Evolutionary conservation across 1,284 basidiomycete species (phyloP), one percentile per base, ranked within the genome.

Genomic region (Inonotus hispidus): DNA sequence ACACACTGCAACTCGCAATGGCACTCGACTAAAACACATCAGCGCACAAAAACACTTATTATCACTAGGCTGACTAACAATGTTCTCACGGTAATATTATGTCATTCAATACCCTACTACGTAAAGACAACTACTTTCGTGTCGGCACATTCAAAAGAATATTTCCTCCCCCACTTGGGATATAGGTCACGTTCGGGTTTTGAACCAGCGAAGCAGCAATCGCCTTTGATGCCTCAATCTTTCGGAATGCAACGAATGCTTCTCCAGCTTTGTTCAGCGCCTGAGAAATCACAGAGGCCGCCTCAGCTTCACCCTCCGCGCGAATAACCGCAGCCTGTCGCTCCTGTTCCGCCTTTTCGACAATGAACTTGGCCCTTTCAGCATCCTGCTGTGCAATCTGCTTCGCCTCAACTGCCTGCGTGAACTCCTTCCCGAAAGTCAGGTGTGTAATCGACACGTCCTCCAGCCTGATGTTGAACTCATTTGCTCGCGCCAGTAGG

Each of bases 341-440:
- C 75, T 99, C 97, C 89, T 99, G 97, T 74, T 99, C 96, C 38
- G 97, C 94, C 92, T 93, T 95, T 75, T 99, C 97, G 66, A 99
- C 96, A 66, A 99, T 92, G 75, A 99, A 99, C 76, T 97, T 98
- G 65, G 96, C 96, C 52, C 97, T 86, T 77, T 99, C 97, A 63
- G 95, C 95, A 77, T 97, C 95, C 82, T 96, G 94, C 72, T 95
- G 94, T 25, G 93, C 94, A 71, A 96, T 95, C 74, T 96, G 93
- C 76, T 99, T 99, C 63, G 96, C 95, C 78, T 99, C 97, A 16
- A 99, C 97, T 38, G 97, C 97, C 86, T 90, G 87, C 7, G 90
- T 43, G 60, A 16, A 69, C 78, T 56, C 88, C 74, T 91, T 89
- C 69, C 88, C 88, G 69, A 91, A 91, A 7, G 90, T 92, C 66